Base-by-base conservation (phyloP, 1,284 basidiomycete genomes). In the Papiliotrema laurentii region DNA sequence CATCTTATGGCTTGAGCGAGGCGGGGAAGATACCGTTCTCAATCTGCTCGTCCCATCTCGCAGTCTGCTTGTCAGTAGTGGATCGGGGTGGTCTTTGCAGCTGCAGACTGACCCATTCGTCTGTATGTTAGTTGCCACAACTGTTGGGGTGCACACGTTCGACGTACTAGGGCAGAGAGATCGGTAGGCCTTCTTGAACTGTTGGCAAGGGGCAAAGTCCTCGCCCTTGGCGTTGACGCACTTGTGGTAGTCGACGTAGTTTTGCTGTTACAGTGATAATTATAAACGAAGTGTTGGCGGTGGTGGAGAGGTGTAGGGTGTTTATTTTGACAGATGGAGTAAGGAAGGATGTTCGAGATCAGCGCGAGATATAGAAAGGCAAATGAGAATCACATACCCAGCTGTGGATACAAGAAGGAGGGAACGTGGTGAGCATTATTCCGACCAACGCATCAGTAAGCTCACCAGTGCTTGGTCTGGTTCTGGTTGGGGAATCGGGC, bases 171-270 rank as follows among this genome's bases (percentile, higher is more conserved):
- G 96, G 80, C 96, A 99, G 57, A 98, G 83, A 46, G 93, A 92
- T 80, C 90, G 82, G 81, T 91, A 99, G 31, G 90, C 89, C 72
- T 85, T 84, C 80, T 87, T 90, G 85, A 99, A 99, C 78, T 97
- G 92, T 79, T 94, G 92, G 87, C 96, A 98, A 9, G 96, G 92
- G 21, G 86, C 84, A 73, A 86, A 97, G 54, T 98, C 96, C 68
- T 98, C 94, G 60, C 96, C 96, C 80, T 97, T 97, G 64, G 91
- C 92, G 68, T 88, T 79, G 66, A 97, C 79, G 75, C 96, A 99
- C 77, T 94, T 96, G 85, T 90, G 89, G 81, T 94, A 96, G 77
- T 98, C 91, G 54, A 87, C 86, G 76, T 91, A 97, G 78, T 92
- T 93, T 78, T 97, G 93, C 84, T 85, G 89, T 28, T 11, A 4